A percentile compares a stretch with the other conserved stretches of the same genome.
These are phyloP conservation scores for Amoeboaphelidium occidentale DNA, from an alignment of 371 early-diverging fungal species.

Conservation along the genomic window DNA sequence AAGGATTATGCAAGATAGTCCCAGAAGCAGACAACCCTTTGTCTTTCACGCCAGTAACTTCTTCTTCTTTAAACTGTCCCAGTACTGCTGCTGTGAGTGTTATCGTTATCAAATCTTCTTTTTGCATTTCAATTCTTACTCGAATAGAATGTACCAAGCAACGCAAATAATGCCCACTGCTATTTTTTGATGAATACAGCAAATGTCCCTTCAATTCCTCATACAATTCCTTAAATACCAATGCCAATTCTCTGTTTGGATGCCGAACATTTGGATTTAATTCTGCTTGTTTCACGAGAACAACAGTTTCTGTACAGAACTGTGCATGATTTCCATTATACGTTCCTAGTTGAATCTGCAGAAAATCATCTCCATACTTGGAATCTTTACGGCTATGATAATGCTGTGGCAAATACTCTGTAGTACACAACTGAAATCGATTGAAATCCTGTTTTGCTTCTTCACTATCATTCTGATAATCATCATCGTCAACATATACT, in stretches of 20 bases:
- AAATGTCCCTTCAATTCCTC: slow-evolving; percentile 26
- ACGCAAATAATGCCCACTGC: no score
- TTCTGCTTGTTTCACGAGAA: slow-evolving; percentile 26
- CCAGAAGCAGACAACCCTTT: not conserved
- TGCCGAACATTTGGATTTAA: slow-evolving; percentile 25
- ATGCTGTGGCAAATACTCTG: no score
- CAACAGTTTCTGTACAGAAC: slow-evolving; percentile 13
- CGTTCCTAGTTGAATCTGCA: no score
- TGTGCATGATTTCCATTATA: not conserved
- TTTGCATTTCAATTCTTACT: slow-evolving; percentile 26
- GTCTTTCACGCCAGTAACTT: not conserved
- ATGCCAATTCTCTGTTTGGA: slow-evolving; percentile 35
- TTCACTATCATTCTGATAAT: not conserved
- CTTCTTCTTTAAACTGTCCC: slow-evolving; percentile 11
- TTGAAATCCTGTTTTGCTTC: no score
- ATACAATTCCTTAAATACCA: slow-evolving; percentile 28
- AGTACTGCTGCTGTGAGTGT: slow-evolving; percentile 25
- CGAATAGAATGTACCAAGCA: no score
- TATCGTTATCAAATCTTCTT: slow-evolving; percentile 30
- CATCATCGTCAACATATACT: not conserved
- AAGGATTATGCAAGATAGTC: not conserved
- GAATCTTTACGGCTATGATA: no score
- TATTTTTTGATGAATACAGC: slow-evolving; percentile 16
- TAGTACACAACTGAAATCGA: no score
- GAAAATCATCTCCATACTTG: no score